Percentiles rank a stretch among this genome's conserved stretches.
Evolutionary conservation across 1,284 basidiomycete genomes (phyloP).

Genomic region (Athelia sp.): DNA sequence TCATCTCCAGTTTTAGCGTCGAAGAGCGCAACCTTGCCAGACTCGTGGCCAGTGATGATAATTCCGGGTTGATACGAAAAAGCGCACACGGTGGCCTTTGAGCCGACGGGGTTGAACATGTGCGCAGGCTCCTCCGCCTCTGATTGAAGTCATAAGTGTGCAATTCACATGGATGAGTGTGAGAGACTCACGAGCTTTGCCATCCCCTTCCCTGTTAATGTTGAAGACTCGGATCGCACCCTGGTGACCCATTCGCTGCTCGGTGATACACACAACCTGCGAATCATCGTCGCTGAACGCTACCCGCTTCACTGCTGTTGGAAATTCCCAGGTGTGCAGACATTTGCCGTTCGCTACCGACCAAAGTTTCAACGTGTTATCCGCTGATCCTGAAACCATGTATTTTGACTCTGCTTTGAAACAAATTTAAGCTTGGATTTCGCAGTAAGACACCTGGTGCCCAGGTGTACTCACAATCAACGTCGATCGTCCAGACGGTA

Average conservation of each 20-base stretch:
- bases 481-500: conserved; percentile 94
- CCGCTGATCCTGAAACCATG: conserved; percentile 84
- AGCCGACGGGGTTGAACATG: conserved; percentile 86
- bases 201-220: conserved; percentile 79
- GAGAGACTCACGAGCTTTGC: conserved; percentile 58
- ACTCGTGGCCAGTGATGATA: conserved; percentile 93
- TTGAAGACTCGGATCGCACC: conserved; percentile 86
- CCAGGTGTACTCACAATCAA: conserved; percentile 74
- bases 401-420: conserved; percentile 77
- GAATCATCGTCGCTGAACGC: conserved; percentile 86
- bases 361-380: conserved; percentile 94
- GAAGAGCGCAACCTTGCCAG: conserved; percentile 90
- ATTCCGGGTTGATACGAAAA: conserved; percentile 80
- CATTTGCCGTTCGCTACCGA: conserved; percentile 87
- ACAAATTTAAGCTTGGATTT: conserved; percentile 1
- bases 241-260: conserved; percentile 92
- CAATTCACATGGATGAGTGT: conserved; percentile 6
- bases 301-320: conserved; percentile 95
- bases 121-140: conserved; percentile 72
- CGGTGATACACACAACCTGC: conserved; percentile 88
- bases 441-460: conserved; percentile 9
- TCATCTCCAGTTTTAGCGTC: conserved; percentile 89
- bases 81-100: conserved; percentile 93
- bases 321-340: conserved; percentile 94
- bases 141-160: conserved; percentile 24